Percentiles rank a stretch among this genome's conserved stretches.
These are phyloP conservation scores for Auriculariales sp. DNA, from an alignment of 768 basidiomycete species.

Conservation along the genomic window DNA sequence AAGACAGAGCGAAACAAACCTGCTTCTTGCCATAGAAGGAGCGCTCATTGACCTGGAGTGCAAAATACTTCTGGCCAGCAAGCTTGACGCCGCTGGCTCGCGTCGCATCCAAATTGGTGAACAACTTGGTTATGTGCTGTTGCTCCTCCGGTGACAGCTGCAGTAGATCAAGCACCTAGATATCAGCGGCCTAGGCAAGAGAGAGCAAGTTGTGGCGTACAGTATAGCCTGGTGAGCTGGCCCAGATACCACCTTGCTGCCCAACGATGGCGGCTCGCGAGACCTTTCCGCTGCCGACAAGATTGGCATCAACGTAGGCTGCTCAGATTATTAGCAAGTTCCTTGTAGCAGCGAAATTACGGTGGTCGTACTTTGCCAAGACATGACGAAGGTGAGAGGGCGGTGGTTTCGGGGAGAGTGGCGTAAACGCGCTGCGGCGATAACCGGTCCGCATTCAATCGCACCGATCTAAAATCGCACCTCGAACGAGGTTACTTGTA, in stretches of 20 bases:
- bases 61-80: slow-evolving; percentile 63
- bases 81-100: slow-evolving; percentile 50
- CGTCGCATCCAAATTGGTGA: slow-evolving; percentile 22
- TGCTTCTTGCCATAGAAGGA: slow-evolving; percentile 65
- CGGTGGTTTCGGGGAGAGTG: not conserved
- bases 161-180: not conserved
- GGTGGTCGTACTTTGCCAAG: slow-evolving; percentile 45
- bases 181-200: not conserved
- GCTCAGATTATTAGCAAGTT: slow-evolving; percentile 2
- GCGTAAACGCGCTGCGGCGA: not conserved
- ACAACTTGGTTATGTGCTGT: slow-evolving; percentile 35
- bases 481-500: no score
- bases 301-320: slow-evolving; percentile 76
- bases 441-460: not conserved
- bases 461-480: no score
- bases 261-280: slow-evolving; percentile 68
- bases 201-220: slow-evolving; percentile 25
- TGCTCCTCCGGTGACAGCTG: slow-evolving; percentile 59
- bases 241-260: slow-evolving; percentile 66
- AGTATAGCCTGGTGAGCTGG: slow-evolving; percentile 38
- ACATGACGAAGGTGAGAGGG: slow-evolving; percentile 27
- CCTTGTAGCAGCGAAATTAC: not conserved
- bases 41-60: slow-evolving; percentile 30
- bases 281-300: slow-evolving; percentile 61
- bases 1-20: slow-evolving; percentile 28